A percentile compares a stretch with the other conserved stretches of the same genome.
Conservation (phyloP, 176 grass and related monocot species). For the Triticum urartu region DNA sequence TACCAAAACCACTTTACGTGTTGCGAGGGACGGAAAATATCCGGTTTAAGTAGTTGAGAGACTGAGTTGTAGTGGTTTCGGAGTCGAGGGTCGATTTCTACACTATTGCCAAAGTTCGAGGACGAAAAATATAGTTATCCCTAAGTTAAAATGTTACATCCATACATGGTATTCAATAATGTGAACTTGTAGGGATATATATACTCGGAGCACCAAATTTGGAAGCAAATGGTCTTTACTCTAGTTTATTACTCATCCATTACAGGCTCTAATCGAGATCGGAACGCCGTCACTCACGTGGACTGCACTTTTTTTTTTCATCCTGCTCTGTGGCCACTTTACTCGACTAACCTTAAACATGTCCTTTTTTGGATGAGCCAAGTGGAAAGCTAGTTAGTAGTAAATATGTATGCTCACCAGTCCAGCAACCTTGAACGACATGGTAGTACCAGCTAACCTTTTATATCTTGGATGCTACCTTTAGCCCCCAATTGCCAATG, state of each 20-base stretch:
- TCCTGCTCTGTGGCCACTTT: background rate
- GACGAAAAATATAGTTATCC: no score
- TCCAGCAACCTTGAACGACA: background rate
- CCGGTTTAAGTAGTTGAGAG: no score
- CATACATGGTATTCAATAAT: background rate
- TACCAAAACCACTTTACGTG: no score
- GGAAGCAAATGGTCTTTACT: no score
- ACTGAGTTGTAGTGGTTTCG: no score
- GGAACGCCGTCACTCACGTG: background rate
- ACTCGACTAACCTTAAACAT: background rate
- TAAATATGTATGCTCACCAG: background rate
- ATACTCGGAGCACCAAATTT: background rate
- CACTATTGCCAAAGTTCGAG: no score
- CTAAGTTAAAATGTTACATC: background rate
- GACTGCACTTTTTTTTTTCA: background rate
- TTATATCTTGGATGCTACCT: background rate
- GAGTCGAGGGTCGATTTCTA: no score
- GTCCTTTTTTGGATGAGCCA: background rate
- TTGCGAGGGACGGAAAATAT: no score
- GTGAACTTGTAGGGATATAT: background rate
- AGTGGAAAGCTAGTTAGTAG: background rate
- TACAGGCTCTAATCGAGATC: background rate
- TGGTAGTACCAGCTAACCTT: background rate
- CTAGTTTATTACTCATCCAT: background rate
- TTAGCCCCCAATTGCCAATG: background rate